phyloP scores from a whole-genome alignment of 441 rosid genomes.

The Pelargonium fulgidum region DNA sequence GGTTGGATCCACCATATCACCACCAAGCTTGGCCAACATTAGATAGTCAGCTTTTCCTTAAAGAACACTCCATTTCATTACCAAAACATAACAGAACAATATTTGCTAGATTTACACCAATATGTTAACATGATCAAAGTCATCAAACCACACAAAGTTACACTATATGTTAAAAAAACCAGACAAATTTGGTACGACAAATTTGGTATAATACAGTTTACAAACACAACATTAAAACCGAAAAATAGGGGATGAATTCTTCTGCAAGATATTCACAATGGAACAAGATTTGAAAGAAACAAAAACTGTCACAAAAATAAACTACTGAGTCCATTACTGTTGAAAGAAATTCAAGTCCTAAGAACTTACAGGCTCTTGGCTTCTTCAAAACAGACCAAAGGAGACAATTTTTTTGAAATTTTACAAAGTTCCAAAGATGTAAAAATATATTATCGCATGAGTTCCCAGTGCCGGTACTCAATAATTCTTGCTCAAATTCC shows the following conservation, averaged over 20 bases:
- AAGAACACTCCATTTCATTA: no score
- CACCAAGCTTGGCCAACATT: no score
- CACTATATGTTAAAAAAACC: no score
- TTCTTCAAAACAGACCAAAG: conserved; percentile 19
- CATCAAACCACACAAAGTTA: no score
- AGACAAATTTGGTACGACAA: neutral
- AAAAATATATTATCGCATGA: conserved; percentile 29
- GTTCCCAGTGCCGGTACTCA: conserved; percentile 26
- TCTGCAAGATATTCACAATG: conserved; percentile 4
- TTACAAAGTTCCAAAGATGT: conserved; percentile 30
- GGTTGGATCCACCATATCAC: no score
- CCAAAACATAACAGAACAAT: no score
- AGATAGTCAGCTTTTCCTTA: no score
- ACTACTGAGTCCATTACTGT: conserved; percentile 22
- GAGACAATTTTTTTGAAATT: conserved; percentile 20
- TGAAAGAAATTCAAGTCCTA: conserved; percentile 32
- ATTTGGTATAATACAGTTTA: neutral
- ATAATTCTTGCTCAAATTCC: conserved; percentile 37
- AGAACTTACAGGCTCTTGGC: conserved; percentile 28
- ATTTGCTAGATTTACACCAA: no score
- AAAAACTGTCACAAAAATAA: conserved; percentile 14
- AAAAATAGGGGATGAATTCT: neutral
- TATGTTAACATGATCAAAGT: no score
- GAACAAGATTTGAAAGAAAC: neutral
- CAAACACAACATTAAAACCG: neutral